Percentiles rank a stretch among this genome's conserved stretches.
These are phyloP conservation scores for Marasmius oreades DNA, from an alignment of 1,284 basidiomycete species.

Conservation along the genomic window DNA sequence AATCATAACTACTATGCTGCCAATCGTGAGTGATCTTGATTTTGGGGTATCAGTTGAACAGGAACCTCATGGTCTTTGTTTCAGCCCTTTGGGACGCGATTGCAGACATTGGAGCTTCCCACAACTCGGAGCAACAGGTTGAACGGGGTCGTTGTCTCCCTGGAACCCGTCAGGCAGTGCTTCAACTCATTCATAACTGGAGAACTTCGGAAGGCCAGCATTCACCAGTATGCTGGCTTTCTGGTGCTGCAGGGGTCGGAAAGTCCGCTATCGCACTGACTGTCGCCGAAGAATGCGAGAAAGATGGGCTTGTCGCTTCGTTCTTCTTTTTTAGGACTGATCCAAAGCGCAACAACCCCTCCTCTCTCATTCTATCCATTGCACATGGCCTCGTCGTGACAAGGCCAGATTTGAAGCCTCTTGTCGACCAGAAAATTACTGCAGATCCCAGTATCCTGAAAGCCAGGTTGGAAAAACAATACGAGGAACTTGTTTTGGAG, in stretches of 20 bases:
- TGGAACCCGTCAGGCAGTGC: constrained; percentile 13
- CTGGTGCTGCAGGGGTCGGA: constrained; percentile 16
- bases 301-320: constrained; percentile 8
- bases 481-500: neutral
- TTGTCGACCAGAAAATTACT: neutral
- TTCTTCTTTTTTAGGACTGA: constrained; percentile 17
- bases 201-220: neutral
- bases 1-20: no score
- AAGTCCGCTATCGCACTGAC: constrained; percentile 20
- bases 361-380: constrained; percentile 1
- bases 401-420: neutral
- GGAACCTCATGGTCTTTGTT: no score
- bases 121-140: neutral
- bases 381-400: neutral
- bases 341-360: constrained; percentile 1
- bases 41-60: no score
- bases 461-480: constrained; percentile 2
- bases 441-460: neutral
- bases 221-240: constrained; percentile 15
- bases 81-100: neutral
- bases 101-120: neutral
- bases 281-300: constrained; percentile 10
- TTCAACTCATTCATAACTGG: constrained; percentile 14
- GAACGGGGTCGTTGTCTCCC: constrained; percentile 10
- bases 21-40: no score